Base-by-base conservation (phyloP, 2,329 filamentous ascomycete species). In the Pleomassaria siparia region DNA sequence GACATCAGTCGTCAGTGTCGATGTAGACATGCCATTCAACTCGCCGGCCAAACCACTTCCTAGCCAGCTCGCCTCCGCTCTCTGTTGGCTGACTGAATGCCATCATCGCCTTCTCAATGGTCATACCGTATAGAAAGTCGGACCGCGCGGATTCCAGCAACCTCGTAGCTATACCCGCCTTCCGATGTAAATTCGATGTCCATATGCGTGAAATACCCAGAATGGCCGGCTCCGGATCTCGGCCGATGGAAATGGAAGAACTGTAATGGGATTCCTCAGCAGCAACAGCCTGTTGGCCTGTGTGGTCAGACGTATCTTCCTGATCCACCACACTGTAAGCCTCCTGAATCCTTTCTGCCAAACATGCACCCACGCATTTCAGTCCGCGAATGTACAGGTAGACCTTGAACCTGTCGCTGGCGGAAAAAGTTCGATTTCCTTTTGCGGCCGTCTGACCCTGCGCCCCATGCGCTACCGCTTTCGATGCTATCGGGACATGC, bases 51-150 rank as follows among this genome's bases (percentile, higher is more conserved):
- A 80, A 82, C 73, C 82, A 86, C 50, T 76, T 77, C 57, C 78
- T 73, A 8, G 83, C 82, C 53, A 87, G 70, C 33, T 70, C 71
- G 12, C 76, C 77, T 29, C 84, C 84, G 58, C 77, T 80, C 55
- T 80, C 79, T 0, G 84, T 87, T n/a, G 83, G 83, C 58, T 85
- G 82, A 56, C 82, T 85, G 68, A 87, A 86, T 2, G 83, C 83
- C 30, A 86, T 73, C 59, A 77, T 66, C 10, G 74, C 72, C 62
- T 81, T 83, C 15, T 76, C 71, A 40, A 84, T 73, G 30, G 75
- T 74, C 66, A 81, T 72, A 2, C 78, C 77, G 50, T 80, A 79
- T 44, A 82, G 73, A 58, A 83, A 83, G 57, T 79, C 76, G 47
- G 70, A 73, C 45, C 78, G 72, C 20, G 80, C 79, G 46, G 74